Percentiles rank a stretch among this genome's conserved stretches.
phyloP scores from a whole-genome alignment of 2,329 filamentous ascomycete genomes.

The Plenodomus biglobosus region DNA sequence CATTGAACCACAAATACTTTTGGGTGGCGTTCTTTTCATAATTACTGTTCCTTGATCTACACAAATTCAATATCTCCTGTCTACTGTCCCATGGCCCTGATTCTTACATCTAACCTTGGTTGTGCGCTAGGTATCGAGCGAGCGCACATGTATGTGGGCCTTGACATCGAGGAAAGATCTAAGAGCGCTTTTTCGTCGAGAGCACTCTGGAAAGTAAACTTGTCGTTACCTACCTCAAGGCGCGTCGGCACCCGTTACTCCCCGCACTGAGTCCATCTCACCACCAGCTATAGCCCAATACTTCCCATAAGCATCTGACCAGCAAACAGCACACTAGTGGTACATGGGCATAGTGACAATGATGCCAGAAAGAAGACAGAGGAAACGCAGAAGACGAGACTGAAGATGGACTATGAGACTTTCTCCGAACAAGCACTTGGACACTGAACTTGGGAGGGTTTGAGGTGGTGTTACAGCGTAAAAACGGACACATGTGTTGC shows the following conservation, averaged over 20 bases:
- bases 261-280: neutral
- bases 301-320: too few relatives aligned
- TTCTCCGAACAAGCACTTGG: too few relatives aligned
- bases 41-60: neutral
- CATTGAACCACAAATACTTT: neutral
- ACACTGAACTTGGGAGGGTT: too few relatives aligned
- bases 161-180: neutral
- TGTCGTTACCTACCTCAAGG: neutral
- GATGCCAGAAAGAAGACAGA: too few relatives aligned
- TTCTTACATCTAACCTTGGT: neutral
- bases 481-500: too few relatives aligned
- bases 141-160: neutral
- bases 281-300: neutral
- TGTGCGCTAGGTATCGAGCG: too few relatives aligned
- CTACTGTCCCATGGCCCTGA: neutral
- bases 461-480: too few relatives aligned
- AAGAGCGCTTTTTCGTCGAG: neutral
- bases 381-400: too few relatives aligned
- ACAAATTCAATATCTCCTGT: neutral
- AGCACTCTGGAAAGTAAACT: neutral
- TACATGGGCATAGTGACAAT: too few relatives aligned
- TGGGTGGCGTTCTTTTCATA: neutral
- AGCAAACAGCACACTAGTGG: too few relatives aligned
- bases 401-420: too few relatives aligned
- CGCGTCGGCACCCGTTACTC: neutral